phyloP scores from a whole-genome alignment of 345 rosid species.

The Mallotus nudiflorus region DNA sequence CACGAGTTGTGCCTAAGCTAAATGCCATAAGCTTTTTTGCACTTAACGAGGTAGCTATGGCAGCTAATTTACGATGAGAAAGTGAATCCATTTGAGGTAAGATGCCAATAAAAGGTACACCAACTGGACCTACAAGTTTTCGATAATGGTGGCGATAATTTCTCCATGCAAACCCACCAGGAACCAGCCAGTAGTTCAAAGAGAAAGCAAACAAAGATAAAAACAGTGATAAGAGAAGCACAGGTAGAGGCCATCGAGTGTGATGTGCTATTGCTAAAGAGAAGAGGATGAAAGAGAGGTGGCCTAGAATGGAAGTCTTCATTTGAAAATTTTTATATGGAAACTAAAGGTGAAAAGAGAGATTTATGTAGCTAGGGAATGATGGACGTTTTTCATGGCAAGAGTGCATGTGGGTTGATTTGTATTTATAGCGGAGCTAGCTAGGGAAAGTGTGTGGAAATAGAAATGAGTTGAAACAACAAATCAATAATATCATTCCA shows the following conservation, averaged over 20 bases:
- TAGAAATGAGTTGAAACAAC: no score
- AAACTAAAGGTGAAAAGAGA: no score
- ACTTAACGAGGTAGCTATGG: no score
- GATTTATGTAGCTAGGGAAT: no score
- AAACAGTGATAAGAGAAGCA: constrained; percentile 24
- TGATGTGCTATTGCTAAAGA: constrained; percentile 8
- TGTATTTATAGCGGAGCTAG: constrained; percentile 42
- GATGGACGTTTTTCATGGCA: no score
- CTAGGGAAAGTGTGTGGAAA: no score
- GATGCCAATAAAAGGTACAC: constrained; percentile 54
- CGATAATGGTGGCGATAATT: no score
- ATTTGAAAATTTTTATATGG: no score
- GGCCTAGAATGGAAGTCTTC: constrained; percentile 29
- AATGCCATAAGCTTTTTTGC: no score
- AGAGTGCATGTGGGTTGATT: constrained; percentile 21
- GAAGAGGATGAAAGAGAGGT: constrained; percentile 20
- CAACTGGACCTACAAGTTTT: no score
- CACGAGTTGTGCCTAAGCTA: no score
- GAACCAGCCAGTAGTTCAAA: constrained; percentile 43
- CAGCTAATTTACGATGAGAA: constrained; percentile 61
- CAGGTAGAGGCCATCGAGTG: constrained; percentile 30
- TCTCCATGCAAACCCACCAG: constrained; percentile 80
- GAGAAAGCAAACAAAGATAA: constrained; percentile 27
- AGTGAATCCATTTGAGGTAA: constrained; percentile 56
- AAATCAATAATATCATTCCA: no score